Conservation (phyloP, 805 yeast genomes). For the Yarrowia sp. region DNA sequence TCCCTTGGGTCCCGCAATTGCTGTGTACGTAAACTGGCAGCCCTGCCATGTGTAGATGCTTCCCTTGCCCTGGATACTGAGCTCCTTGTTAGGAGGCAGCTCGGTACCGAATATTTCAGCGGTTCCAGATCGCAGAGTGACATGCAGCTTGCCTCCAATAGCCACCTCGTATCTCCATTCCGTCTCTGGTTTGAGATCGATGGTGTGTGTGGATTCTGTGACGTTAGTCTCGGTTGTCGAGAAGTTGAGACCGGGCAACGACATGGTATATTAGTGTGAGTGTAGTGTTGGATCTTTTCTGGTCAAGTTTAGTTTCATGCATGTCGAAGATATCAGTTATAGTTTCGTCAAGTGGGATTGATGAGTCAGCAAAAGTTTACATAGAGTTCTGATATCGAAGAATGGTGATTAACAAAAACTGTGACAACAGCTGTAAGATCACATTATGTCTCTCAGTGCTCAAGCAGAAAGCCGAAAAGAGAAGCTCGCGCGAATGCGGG, state of each 20-base stretch:
- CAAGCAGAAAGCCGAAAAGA: conserved; percentile 49
- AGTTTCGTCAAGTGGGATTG: neutral
- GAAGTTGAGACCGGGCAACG: conserved; percentile 42
- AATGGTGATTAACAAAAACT: neutral
- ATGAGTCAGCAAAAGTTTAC: neutral
- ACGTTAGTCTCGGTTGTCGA: conserved; percentile 10
- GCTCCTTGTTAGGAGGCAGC: conserved; percentile 72
- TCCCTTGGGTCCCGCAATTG: conserved; percentile 42
- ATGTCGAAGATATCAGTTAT: neutral
- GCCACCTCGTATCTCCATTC: conserved; percentile 84
- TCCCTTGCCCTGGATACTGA: conserved; percentile 62
- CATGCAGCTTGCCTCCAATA: conserved; percentile 56
- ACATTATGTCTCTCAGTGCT: conserved; percentile 39
- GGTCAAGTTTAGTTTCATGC: conserved; percentile 19
- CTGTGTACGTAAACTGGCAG: conserved; percentile 61
- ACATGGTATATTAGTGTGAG: conserved; percentile 25
- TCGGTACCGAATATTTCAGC: conserved; percentile 96
- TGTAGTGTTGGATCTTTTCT: neutral
- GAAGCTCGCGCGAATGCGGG: conserved; percentile 48
- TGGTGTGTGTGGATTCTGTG: conserved; percentile 26
- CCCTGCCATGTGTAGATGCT: conserved; percentile 71
- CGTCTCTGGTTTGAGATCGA: conserved; percentile 49
- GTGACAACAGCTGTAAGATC: conserved; percentile 14
- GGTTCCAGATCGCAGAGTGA: conserved; percentile 67
- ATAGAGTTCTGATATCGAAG: conserved; percentile 14